These are phyloP conservation scores for Diversispora epigaea DNA, from an alignment of 192 early-diverging fungal genomes.

Conservation along the genomic window DNA sequence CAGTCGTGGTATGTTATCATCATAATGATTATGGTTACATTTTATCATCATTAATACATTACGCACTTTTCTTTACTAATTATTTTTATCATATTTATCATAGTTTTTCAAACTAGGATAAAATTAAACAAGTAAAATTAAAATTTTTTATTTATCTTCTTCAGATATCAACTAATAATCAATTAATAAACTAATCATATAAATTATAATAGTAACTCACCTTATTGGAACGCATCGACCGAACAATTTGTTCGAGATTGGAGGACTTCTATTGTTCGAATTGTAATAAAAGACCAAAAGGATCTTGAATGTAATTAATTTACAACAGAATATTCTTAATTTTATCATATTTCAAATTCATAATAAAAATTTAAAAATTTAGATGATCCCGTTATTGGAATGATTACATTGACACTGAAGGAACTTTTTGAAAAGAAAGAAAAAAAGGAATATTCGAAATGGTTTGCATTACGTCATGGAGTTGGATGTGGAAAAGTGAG, in stretches of 20 bases:
- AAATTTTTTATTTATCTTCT: neutral
- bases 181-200: neutral
- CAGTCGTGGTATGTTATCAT: neutral
- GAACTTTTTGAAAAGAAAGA: slow-evolving; percentile 15
- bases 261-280: slow-evolving; percentile 7
- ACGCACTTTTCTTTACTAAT: neutral
- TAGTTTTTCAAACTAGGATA: slow-evolving; percentile 22
- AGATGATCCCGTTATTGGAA: slow-evolving; percentile 31
- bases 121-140: slow-evolving; percentile 30
- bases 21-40: neutral
- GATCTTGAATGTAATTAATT: slow-evolving; percentile 7
- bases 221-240: slow-evolving; percentile 28
- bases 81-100: neutral
- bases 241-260: slow-evolving; percentile 30
- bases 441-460: slow-evolving; percentile 10
- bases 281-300: slow-evolving; percentile 25
- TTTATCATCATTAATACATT: neutral
- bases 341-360: neutral
- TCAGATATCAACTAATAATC: neutral
- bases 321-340: neutral
- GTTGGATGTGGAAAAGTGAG: slow-evolving; percentile 29
- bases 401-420: slow-evolving; percentile 14
- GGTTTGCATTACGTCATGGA: slow-evolving; percentile 23
- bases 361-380: neutral
- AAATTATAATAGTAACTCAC: slow-evolving; percentile 3